Evolutionary conservation across 768 basidiomycete species (phyloP).

Genomic region (Coprinopsis marcescibilis): DNA sequence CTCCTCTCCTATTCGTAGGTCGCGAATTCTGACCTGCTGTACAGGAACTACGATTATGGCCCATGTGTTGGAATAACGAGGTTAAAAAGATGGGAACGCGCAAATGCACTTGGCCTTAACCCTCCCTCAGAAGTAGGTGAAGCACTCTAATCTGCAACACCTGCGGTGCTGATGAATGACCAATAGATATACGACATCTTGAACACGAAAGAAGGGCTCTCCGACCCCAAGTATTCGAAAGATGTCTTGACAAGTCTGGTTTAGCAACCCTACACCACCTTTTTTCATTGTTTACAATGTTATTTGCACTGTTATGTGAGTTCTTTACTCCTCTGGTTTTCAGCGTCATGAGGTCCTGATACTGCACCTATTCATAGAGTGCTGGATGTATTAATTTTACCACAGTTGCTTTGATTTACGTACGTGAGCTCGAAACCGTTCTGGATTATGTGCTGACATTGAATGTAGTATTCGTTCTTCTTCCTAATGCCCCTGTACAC

Average conservation of each 20-base stretch:
- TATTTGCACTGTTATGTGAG: too few relatives aligned
- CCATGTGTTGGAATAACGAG: conserved; percentile 78
- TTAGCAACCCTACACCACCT: conserved; percentile 12
- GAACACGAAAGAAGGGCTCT: conserved; percentile 56
- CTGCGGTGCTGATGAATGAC: background rate
- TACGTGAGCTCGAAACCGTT: too few relatives aligned
- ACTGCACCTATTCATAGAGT: too few relatives aligned
- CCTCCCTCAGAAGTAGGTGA: conserved; percentile 70
- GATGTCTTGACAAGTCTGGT: conserved; percentile 54
- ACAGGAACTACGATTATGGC: conserved; percentile 72
- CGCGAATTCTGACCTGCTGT: background rate
- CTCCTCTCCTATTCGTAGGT: background rate
- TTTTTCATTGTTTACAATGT: too few relatives aligned
- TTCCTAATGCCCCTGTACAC: background rate
- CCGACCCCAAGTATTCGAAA: conserved; percentile 48
- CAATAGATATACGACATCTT: conserved; percentile 77
- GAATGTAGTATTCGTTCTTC: background rate
- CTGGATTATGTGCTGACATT: too few relatives aligned
- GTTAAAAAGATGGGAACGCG: conserved; percentile 84
- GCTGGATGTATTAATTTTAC: too few relatives aligned
- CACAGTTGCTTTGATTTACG: too few relatives aligned
- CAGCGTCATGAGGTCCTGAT: too few relatives aligned
- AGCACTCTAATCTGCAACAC: background rate
- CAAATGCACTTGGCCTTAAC: conserved; percentile 66
- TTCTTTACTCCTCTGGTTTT: background rate